A percentile compares a stretch with the other conserved stretches of the same genome.
Conservation (phyloP, 2,329 filamentous ascomycete species). For the Trematosphaeria pertusa region DNA sequence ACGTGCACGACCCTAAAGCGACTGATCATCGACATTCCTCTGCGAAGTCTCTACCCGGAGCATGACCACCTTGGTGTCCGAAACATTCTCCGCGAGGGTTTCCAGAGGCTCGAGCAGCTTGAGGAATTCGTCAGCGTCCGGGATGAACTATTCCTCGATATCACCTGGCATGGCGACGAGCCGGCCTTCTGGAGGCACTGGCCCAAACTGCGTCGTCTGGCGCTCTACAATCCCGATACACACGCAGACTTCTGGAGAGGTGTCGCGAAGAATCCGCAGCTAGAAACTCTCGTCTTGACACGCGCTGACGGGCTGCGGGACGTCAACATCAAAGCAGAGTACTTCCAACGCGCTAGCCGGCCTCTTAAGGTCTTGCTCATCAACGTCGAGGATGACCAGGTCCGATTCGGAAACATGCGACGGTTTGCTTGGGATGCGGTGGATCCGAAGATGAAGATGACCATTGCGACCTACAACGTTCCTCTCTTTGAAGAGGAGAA, state of each 20-base stretch:
- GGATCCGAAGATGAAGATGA: conserved; percentile 41
- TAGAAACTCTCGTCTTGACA: conserved; percentile 55
- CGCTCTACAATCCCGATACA: conserved; percentile 53
- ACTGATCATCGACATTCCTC: conserved; percentile 59
- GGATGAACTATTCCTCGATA: conserved; percentile 55
- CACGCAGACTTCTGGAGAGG: conserved; percentile 36
- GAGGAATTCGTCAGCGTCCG: conserved; percentile 59
- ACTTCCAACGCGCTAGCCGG: conserved; percentile 38
- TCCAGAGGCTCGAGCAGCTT: conserved; percentile 52
- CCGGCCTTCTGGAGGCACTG: conserved; percentile 54
- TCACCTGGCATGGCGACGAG: conserved; percentile 23
- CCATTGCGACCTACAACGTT: conserved; percentile 50
- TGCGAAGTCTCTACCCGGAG: conserved; percentile 52
- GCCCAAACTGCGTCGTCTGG: conserved; percentile 52
- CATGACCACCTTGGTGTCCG: conserved; percentile 51
- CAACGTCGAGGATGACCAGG: conserved; percentile 21
- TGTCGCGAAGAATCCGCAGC: conserved; percentile 44
- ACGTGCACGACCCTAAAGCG: conserved; percentile 51
- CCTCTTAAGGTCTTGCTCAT: conserved; percentile 29
- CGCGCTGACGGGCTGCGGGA: conserved; percentile 45
- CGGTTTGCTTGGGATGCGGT: conserved; percentile 34
- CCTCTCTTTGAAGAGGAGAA: conserved; percentile 52
- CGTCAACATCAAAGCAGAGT: conserved; percentile 51
- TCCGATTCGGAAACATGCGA: conserved; percentile 22
- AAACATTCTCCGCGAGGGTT: conserved; percentile 54